Conservation (phyloP, 2,329 filamentous ascomycete species). For the Daldinia sp. region DNA sequence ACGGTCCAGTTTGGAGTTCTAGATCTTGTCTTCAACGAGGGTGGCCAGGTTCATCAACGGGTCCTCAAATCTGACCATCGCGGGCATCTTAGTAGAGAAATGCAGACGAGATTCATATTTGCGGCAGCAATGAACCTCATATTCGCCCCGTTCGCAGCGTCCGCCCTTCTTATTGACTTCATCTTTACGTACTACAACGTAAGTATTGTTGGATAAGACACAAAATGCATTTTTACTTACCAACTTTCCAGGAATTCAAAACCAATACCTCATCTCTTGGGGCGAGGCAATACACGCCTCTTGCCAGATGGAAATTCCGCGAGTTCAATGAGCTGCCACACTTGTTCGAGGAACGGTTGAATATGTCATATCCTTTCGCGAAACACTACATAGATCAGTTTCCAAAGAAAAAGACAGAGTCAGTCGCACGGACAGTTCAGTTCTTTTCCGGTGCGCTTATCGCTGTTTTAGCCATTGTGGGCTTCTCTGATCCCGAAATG, state of each 20-base stretch:
- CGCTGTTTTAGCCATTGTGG: slow-evolving; percentile 84
- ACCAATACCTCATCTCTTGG: slow-evolving; percentile 90
- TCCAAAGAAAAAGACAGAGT: slow-evolving; percentile 92
- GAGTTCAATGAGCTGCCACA: slow-evolving; percentile 98
- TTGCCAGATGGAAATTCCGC: slow-evolving; percentile 97
- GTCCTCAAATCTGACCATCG: slow-evolving; percentile 89
- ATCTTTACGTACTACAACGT: slow-evolving; percentile 96
- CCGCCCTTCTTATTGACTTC: slow-evolving; percentile 87
- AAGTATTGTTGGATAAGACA: slow-evolving; percentile 50
- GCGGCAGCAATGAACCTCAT: slow-evolving; percentile 88
- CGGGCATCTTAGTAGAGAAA: slow-evolving; percentile 79
- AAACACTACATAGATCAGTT: slow-evolving; percentile 95
- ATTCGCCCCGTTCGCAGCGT: slow-evolving; percentile 86
- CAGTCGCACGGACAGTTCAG: slow-evolving; percentile 83
- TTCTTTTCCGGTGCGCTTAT: slow-evolving; percentile 90
- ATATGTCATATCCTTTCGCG: slow-evolving; percentile 95
- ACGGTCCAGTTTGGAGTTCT: slow-evolving; percentile 90
- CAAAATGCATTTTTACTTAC: slow-evolving; percentile 38
- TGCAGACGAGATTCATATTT: slow-evolving; percentile 83
- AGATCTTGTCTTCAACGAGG: slow-evolving; percentile 92
- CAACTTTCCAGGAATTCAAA: slow-evolving; percentile 82
- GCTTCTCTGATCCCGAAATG: slow-evolving; percentile 88
- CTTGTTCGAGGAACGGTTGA: slow-evolving; percentile 87
- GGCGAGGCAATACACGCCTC: slow-evolving; percentile 89
- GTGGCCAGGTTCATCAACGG: slow-evolving; percentile 86